phyloP scores from a whole-genome alignment of 108 stramenopile genomes.

The Cylindrotheca closterium region DNA sequence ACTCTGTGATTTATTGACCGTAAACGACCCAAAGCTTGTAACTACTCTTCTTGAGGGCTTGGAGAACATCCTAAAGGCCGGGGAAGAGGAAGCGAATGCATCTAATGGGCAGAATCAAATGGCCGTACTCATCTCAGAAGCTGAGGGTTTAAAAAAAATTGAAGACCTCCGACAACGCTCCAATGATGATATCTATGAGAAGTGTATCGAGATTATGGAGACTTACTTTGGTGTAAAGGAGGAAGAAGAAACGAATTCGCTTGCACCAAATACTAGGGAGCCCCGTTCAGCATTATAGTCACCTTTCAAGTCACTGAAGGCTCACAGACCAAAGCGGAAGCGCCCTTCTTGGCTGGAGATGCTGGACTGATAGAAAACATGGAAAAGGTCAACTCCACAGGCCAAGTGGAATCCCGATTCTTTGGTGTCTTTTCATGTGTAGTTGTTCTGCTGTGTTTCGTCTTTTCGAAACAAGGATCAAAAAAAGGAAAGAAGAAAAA shows the following conservation, averaged over 20 bases:
- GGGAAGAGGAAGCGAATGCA: conserved; percentile 85
- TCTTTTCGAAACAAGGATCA: no score
- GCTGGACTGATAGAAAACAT: no score
- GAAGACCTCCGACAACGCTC: conserved; percentile 94
- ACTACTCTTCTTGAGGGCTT: conserved; percentile 97
- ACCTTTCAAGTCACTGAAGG: no score
- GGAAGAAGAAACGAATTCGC: conserved; percentile 77
- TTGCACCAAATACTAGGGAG: no score
- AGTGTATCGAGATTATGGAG: conserved; percentile 89
- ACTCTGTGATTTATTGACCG: conserved; percentile 87
- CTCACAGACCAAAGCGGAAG: no score
- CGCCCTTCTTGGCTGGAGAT: no score
- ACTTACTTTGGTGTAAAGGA: conserved; percentile 93
- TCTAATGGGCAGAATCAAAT: conserved; percentile 84
- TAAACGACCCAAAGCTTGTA: conserved; percentile 94
- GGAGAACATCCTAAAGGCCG: conserved; percentile 97
- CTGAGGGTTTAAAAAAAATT: conserved; percentile 91
- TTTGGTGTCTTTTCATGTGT: no score
- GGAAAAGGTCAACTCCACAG: no score
- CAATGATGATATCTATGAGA: conserved; percentile 94
- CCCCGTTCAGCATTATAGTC: no score
- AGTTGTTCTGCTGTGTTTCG: no score
- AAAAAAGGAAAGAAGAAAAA: no score
- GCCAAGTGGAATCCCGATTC: no score
- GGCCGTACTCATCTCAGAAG: conserved; percentile 91